These are phyloP conservation scores for Microdochium trichocladiopsis DNA, from an alignment of 2,329 filamentous ascomycete species.

Conservation along the genomic window DNA sequence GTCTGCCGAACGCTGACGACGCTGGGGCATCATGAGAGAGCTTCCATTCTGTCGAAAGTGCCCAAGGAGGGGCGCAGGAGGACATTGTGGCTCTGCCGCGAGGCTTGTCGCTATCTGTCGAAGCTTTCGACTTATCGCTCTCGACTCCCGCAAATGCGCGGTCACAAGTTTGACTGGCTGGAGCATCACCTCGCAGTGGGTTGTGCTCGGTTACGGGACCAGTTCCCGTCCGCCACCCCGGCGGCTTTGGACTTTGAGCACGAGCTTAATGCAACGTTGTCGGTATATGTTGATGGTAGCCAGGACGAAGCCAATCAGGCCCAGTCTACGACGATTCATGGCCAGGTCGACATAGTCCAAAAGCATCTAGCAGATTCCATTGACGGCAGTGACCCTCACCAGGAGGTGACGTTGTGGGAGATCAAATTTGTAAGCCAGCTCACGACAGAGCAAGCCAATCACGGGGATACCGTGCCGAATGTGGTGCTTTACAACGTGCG, in stretches of 20 bases:
- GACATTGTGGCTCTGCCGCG: slow-evolving; percentile 15
- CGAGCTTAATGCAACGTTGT: neutral
- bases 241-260: slow-evolving; percentile 1
- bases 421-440: slow-evolving; percentile 20
- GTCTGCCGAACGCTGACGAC: slow-evolving; percentile 9
- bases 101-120: slow-evolving; percentile 16
- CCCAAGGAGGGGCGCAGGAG: slow-evolving; percentile 1
- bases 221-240: slow-evolving; percentile 4
- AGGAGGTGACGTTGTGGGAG: slow-evolving; percentile 14
- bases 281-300: neutral
- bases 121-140: slow-evolving; percentile 12
- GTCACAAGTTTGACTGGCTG: slow-evolving; percentile 19
- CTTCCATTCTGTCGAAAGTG: no score
- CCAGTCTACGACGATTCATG: neutral
- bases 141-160: slow-evolving; percentile 15
- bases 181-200: slow-evolving; percentile 10
- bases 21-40: slow-evolving; percentile 2
- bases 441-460: slow-evolving; percentile 10
- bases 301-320: neutral
- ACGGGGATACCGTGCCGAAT: slow-evolving; percentile 4
- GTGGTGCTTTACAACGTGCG: slow-evolving; percentile 18
- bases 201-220: slow-evolving; percentile 8
- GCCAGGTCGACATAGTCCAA: slow-evolving; percentile 3
- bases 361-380: neutral
- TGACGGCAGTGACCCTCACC: neutral